Base-by-base conservation (phyloP, 306 rosid species). In the Fragaria ananassa region DNA sequence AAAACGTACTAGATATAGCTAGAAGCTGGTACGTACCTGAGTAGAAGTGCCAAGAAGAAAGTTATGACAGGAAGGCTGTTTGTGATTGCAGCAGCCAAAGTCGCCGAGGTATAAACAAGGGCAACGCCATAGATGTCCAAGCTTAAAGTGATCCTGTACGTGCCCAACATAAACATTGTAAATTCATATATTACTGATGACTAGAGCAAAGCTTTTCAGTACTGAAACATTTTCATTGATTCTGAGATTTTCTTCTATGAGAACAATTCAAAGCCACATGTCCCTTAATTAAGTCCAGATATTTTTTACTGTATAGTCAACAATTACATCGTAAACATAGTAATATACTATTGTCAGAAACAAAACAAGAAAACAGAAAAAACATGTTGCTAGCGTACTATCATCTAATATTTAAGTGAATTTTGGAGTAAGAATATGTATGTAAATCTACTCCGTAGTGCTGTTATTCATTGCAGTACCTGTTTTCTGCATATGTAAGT, bases 61-160 rank as follows among this genome's bases (percentile, higher is more conserved):
- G 98, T 93, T 15, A 89, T 91, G 68, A 85, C 97, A 0, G 97
- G 98, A 81, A 93, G 96, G 62, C 85, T 87, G 57, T 93, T 93
- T 14, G 94, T 51, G 8, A 88, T 84, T 25, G 98, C 89, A 66
- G 98, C 89, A 67, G 95, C 98, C 63, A 93, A 85, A 72, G 89
- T 89, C 68, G 98, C 93, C 0, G 95, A 85, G 19, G 98, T 91
- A 77, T 87, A 88, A 49, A 67, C 67, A 69, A 91, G 85, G 2
- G 84, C 98, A 31, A 89, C 35, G 25, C 95, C 93, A 73, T 89
- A 78, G 34, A 84, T 21, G 76, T 91, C 83, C 83, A 88, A 83
- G 81, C 89, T 89, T 51, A 79, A 18, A 1, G 93, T 86, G 8
- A 85, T 87, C 86, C 98, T 91, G 89, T 67, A 76, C 31, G 46